These are phyloP conservation scores for Pseudoscleropodium purum DNA, from an alignment of 225 moss, liverwort and hornwort genomes.

Conservation along the genomic window DNA sequence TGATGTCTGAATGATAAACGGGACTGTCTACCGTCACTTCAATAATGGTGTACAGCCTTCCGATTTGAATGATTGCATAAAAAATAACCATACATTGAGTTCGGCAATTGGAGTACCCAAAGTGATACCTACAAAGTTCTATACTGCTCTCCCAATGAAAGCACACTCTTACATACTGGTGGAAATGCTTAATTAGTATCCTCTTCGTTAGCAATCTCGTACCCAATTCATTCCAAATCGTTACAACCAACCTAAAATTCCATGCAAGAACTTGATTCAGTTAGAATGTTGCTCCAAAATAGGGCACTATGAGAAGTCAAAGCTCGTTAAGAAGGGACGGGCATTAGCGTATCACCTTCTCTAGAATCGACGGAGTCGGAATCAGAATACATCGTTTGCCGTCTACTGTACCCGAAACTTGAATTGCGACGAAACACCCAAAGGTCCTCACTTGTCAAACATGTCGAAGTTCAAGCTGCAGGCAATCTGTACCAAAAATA, in stretches of 20 bases:
- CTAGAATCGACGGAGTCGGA: conserved; percentile 37
- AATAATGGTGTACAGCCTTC: neutral
- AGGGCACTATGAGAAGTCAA: neutral
- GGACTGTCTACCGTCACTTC: neutral
- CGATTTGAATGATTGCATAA: neutral
- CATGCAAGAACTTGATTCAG: neutral
- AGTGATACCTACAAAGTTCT: neutral
- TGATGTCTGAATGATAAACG: neutral
- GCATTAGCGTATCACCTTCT: conserved; percentile 18
- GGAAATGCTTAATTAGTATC: neutral
- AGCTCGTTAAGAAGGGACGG: neutral
- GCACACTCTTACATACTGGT: neutral
- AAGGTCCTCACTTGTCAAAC: neutral
- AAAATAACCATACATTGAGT: neutral
- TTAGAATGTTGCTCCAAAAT: neutral
- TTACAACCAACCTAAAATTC: neutral
- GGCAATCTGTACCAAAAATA: neutral
- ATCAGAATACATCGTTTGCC: conserved; percentile 18
- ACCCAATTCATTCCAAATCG: neutral
- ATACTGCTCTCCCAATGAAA: neutral
- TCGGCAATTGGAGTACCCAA: neutral
- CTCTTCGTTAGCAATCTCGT: neutral
- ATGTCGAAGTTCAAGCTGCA: neutral
- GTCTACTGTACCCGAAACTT: neutral
- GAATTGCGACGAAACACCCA: neutral